Evolutionary conservation across 140 eudicot species (phyloP), one percentile per base, ranked within the genome.

Genomic region (Oenanthe javanica): DNA sequence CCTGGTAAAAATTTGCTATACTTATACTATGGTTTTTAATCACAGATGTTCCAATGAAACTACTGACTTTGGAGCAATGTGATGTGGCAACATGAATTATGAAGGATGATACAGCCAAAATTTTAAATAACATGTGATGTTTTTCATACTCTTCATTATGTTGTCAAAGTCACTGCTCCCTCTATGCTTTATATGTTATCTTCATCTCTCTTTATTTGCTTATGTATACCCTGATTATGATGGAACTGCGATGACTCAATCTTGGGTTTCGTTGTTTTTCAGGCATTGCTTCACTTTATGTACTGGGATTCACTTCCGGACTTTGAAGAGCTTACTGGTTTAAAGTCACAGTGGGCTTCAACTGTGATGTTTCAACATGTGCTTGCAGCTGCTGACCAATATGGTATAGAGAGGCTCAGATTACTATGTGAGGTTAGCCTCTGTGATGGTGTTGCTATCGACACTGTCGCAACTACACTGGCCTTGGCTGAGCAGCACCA

Each of bases 281-380:
- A 74, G 78, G 78, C 78, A 74, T 74, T 74, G 57, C 78, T 74
- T 74, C 78, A 74, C 57, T 74, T 74, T 74, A 47, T 74, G 59
- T 74, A 74, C 57, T 74, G 78, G 78, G 78, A 74, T 74, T 74
- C 59, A 74, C 31, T 74, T 47, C 78, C 78, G 1, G 78, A 74
- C 78, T 45, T 74, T 46, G 78, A 74, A 47, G 78, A 74, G 59
- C 78, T 74, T 74, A 46, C 57, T 47, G 78, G 78, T 74, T 74
- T 23, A 57, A 74, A 48, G 42, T 74, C 59, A 14, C 78, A 12
- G 1, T 74, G 78, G 78, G 78, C 78, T 47, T 74, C 59, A n/a
- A 74, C 78, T 74, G 31, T 47, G 21, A 74, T 74, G 78, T 74
- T 74, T 31, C 78, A 74, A 47, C 78, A 74, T 74, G 6, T 74